A percentile compares a stretch with the other conserved stretches of the same genome.
These are phyloP conservation scores for Leccinum proximum DNA, from an alignment of 1,284 basidiomycete species.

Conservation along the genomic window DNA sequence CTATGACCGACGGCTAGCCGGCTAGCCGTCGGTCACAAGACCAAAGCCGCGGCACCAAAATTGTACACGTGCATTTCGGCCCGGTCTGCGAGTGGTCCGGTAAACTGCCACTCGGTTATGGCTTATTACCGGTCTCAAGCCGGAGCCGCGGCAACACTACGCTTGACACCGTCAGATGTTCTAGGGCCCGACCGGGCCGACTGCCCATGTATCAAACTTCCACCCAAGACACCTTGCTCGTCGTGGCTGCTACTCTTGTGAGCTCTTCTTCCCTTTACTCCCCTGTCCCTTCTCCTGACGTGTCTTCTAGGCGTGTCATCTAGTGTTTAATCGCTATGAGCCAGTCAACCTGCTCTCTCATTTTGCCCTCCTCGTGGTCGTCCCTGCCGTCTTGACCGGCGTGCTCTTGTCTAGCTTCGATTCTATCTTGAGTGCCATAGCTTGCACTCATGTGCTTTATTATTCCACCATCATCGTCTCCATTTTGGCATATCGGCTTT, in stretches of 20 bases:
- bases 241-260: slow-evolving; percentile 24
- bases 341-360: slow-evolving; percentile 28
- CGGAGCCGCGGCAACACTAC: too few relatives aligned
- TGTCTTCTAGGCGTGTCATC: slow-evolving; percentile 25
- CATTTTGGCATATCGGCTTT: slow-evolving; percentile 32
- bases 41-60: too few relatives aligned
- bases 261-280: slow-evolving; percentile 6
- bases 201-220: slow-evolving; percentile 21
- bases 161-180: too few relatives aligned
- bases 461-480: slow-evolving; percentile 30
- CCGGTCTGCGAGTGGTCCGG: too few relatives aligned
- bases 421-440: slow-evolving; percentile 12
- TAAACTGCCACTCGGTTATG: too few relatives aligned
- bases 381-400: slow-evolving; percentile 20
- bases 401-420: slow-evolving; percentile 13
- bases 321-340: slow-evolving; percentile 33
- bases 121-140: too few relatives aligned
- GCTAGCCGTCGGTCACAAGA: too few relatives aligned
- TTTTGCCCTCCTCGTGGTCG: slow-evolving; percentile 20
- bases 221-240: slow-evolving; percentile 21
- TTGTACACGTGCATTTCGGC: too few relatives aligned
- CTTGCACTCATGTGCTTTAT: slow-evolving; percentile 27
- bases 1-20: too few relatives aligned
- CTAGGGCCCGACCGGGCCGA: not conserved
- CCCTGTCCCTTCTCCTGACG: slow-evolving; percentile 12